A percentile compares a stretch with the other conserved stretches of the same genome.
These are phyloP conservation scores for Carex myosuroides DNA, from an alignment of 176 grass and related monocot species.

Conservation along the genomic window DNA sequence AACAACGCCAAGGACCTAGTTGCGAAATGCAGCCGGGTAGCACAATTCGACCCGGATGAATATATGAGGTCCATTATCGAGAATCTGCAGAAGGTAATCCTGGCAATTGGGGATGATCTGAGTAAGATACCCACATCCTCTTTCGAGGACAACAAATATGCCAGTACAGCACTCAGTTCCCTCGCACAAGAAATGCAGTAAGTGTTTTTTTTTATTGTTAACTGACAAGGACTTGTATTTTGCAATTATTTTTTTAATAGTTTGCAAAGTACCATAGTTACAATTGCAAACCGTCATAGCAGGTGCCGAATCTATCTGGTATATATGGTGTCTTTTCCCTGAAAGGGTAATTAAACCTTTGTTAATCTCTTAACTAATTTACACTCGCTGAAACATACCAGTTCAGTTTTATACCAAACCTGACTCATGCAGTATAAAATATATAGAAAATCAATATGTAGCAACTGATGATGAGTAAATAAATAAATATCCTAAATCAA, in stretches of 20 bases:
- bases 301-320: conserved; percentile 8
- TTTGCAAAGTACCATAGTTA: conserved; percentile 5
- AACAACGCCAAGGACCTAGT: conserved; percentile 66
- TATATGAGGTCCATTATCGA: conserved; percentile 42
- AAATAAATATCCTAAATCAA: not conserved
- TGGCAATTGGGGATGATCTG: conserved; percentile 50
- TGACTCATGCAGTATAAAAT: not conserved
- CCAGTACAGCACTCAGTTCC: not conserved
- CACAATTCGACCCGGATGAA: conserved; percentile 36
- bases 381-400: not conserved
- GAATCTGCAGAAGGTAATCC: conserved; percentile 59
- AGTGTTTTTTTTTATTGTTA: not conserved
- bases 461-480: not conserved
- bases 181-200: conserved; percentile 32
- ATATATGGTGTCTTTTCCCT: not conserved
- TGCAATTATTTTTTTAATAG: not conserved
- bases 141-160: conserved; percentile 36
- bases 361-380: not conserved
- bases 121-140: conserved; percentile 41
- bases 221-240: not conserved
- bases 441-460: not conserved
- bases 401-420: not conserved
- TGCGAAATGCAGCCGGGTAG: conserved; percentile 30
- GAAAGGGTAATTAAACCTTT: not conserved
- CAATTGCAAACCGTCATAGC: conserved; percentile 9